Evolutionary conservation across 78 protist genomes (phyloP), one percentile per base, ranked within the genome.

Genomic region (Speleostelium caveatum): DNA sequence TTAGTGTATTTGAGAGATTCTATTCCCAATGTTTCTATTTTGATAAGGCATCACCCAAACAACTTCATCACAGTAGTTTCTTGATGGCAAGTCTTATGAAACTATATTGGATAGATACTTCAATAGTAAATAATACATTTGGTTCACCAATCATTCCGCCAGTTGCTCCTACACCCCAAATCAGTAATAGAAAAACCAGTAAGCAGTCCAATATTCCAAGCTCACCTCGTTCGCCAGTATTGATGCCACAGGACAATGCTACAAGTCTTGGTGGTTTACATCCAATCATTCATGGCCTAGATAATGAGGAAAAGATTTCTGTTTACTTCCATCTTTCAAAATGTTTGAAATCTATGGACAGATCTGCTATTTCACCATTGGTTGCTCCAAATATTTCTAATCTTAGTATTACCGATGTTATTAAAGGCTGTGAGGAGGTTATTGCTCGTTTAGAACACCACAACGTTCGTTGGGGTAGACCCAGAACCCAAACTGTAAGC

Each of bases 21-120:
- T 83, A 83, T 69, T 69, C 80, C 14, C 91, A 83, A n/a, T 83
- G 91, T 45, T 83, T 83, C 71, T 83, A 83, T 53, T 83, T 39
- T 69, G 91, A 83, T 26, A 83, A 83, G 19, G 91, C 91, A 14
- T 69, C 91, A 10, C 91, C 53, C 21, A 83, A 35, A n/a, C 91
- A 83, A 33, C 17, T 83, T 17, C 45, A 28, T 30, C 59, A 83
- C 67, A 69, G 79, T 32, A 73, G 91, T 69, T 24, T 42, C 2
- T 32, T 83, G 5, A 83, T 83, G 91, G 69, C 78, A 26, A 69
- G 36, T 33, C 72, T 83, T 3, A 33, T 83, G 67, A 83, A 83
- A 35, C 53, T 83, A 30, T 83, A 83, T 45, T 41, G 74, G 35
- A 30, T 60, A 0, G 91, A 83, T 83, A 61, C 60, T n/a, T 72